phyloP scores from a whole-genome alignment of 2,329 filamentous ascomycete genomes.

The Myriosclerotinia duriaeana region DNA sequence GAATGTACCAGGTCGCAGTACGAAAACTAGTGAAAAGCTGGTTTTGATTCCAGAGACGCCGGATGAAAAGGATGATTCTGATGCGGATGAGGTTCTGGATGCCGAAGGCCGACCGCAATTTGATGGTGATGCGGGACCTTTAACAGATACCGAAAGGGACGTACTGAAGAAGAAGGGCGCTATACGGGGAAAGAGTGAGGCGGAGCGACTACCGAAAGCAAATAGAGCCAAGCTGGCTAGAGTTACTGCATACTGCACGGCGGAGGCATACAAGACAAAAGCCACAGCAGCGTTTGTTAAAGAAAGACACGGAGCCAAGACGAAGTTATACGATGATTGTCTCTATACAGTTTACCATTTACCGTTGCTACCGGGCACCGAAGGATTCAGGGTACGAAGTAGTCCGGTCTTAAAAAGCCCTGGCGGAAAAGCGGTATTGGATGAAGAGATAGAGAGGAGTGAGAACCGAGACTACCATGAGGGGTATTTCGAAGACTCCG shows the following conservation, averaged over 20 bases:
- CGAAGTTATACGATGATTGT: slow-evolving; percentile 97
- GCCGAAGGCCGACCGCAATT: slow-evolving; percentile 47
- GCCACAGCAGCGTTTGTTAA: slow-evolving; percentile 85
- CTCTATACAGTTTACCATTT: slow-evolving; percentile 94
- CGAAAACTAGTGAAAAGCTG: slow-evolving; percentile 95
- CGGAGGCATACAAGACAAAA: slow-evolving; percentile 87
- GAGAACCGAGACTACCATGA: slow-evolving; percentile 87
- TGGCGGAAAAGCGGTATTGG: slow-evolving; percentile 86
- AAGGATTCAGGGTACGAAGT: slow-evolving; percentile 85
- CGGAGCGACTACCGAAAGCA: slow-evolving; percentile 86
- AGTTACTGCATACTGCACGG: slow-evolving; percentile 94
- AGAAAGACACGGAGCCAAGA: slow-evolving; percentile 83
- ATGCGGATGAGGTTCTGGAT: slow-evolving; percentile 55
- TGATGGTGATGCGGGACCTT: slow-evolving; percentile 63
- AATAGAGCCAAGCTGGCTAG: slow-evolving; percentile 82
- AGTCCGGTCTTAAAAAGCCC: slow-evolving; percentile 90
- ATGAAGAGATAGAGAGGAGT: slow-evolving; percentile 93
- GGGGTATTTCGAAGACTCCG: slow-evolving; percentile 76
- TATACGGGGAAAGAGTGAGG: slow-evolving; percentile 80
- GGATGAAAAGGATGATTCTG: slow-evolving; percentile 59
- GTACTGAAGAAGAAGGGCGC: slow-evolving; percentile 61
- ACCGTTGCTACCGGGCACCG: slow-evolving; percentile 78
- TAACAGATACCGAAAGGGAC: slow-evolving; percentile 67
- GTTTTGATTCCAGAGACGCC: slow-evolving; percentile 85
- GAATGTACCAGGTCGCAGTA: slow-evolving; percentile 77